Conservation (phyloP, 805 yeast species). For the Lipomyces starkeyi region DNA sequence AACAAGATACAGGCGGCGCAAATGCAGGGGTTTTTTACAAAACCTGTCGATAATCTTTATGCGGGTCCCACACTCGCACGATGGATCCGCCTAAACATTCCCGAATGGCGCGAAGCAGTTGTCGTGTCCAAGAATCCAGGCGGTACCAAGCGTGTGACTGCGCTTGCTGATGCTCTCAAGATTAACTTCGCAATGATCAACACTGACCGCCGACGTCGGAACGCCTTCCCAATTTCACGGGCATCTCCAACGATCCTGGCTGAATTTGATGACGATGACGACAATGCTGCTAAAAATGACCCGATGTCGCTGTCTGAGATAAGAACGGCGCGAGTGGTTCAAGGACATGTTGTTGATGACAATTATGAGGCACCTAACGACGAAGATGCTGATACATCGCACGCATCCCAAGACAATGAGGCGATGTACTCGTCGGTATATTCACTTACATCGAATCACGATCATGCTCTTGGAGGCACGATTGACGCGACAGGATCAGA, state of each 20-base stretch:
- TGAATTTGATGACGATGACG: slow-evolving; percentile 34
- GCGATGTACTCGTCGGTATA: slow-evolving; percentile 40
- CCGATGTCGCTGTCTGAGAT: slow-evolving; percentile 55
- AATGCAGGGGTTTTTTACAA: slow-evolving; percentile 98
- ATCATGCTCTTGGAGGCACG: slow-evolving; percentile 77
- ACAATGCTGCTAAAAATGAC: slow-evolving; percentile 33
- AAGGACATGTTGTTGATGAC: slow-evolving; percentile 96
- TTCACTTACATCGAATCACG: slow-evolving; percentile 39
- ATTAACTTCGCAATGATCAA: slow-evolving; percentile 99
- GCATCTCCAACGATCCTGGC: slow-evolving; percentile 39
- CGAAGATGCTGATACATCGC: slow-evolving; percentile 43
- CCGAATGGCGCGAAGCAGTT: slow-evolving; percentile 85
- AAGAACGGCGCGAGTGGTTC: slow-evolving; percentile 94
- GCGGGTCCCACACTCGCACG: slow-evolving; percentile 96
- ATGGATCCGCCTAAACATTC: slow-evolving; percentile 92
- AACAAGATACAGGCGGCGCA: slow-evolving; percentile 75
- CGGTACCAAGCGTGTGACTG: slow-evolving; percentile 97
- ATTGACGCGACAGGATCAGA: slow-evolving; percentile 76
- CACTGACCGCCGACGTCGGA: slow-evolving; percentile 92
- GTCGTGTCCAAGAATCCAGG: slow-evolving; percentile 99
- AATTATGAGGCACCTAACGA: slow-evolving; percentile 56
- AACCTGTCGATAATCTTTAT: slow-evolving; percentile 94
- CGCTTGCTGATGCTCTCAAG: slow-evolving; percentile 94
- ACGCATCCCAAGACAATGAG: slow-evolving; percentile 44
- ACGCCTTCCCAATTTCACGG: slow-evolving; percentile 57